These are phyloP conservation scores for Kazachstania sp. DNA, from an alignment of 1,139 yeast genomes.

Conservation along the genomic window DNA sequence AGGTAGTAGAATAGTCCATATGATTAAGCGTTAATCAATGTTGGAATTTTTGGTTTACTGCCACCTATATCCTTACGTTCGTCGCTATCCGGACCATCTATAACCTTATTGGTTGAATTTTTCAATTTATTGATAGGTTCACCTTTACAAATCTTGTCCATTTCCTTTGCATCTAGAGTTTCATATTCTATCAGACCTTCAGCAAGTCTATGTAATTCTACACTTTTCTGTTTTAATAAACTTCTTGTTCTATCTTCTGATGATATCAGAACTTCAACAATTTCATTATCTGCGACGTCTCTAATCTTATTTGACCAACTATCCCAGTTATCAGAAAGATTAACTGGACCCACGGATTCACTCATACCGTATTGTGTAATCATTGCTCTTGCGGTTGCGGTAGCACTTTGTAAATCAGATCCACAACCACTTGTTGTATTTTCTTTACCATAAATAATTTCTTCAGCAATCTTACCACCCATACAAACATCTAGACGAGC, in stretches of 20 bases:
- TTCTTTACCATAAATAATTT: slow-evolving; percentile 79
- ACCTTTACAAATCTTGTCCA: slow-evolving; percentile 77
- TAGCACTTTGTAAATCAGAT: slow-evolving; percentile 82
- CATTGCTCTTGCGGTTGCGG: slow-evolving; percentile 92
- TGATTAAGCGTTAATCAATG: slow-evolving; percentile 24
- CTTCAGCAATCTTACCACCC: slow-evolving; percentile 99
- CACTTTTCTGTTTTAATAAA: slow-evolving; percentile 49
- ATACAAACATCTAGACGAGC: slow-evolving; percentile 93
- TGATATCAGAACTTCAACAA: slow-evolving; percentile 59
- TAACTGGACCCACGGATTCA: slow-evolving; percentile 85
- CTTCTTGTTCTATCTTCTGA: slow-evolving; percentile 76
- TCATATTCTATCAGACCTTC: slow-evolving; percentile 92
- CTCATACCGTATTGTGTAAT: slow-evolving; percentile 97
- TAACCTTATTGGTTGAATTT: slow-evolving; percentile 66
- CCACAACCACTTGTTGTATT: slow-evolving; percentile 94
- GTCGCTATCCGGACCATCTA: slow-evolving; percentile 45
- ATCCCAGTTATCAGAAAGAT: slow-evolving; percentile 81
- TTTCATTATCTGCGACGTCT: slow-evolving; percentile 88
- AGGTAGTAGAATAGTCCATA: background rate
- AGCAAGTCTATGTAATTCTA: slow-evolving; percentile 82
- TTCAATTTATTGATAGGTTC: slow-evolving; percentile 60
- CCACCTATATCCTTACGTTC: slow-evolving; percentile 29
- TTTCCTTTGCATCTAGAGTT: slow-evolving; percentile 85
- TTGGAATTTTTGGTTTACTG: slow-evolving; percentile 28
- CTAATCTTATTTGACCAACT: slow-evolving; percentile 87